Base-by-base conservation (phyloP, 202 grass and related monocot genomes). In the Carex arenaria region DNA sequence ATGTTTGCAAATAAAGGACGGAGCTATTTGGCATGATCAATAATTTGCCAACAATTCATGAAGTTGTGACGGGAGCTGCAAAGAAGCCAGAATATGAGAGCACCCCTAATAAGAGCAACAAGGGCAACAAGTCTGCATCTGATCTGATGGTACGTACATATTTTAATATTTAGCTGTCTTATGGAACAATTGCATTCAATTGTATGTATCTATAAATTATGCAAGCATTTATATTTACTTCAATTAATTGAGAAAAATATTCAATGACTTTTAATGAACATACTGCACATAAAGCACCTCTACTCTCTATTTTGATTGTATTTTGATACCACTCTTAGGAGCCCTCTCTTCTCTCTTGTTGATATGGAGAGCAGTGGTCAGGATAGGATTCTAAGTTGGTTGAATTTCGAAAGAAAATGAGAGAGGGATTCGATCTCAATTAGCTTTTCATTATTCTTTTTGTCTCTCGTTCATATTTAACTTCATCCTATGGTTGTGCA, bases 1-100 rank as follows among this genome's bases (percentile, higher is more conserved):
- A 2, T 88, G 74, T 38, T 55, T 84, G 30, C 4, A 17, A 18
- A 83, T 93, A 91, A 87, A 91, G 92, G 89, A 89, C 69, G 65
- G 67, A 89, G 51, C 87, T 94, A 43, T 91, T 89, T 79, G 90
- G 80, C 64, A 91, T 94, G 92, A 86, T 91, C 64, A 91, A 94
- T 47, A 72, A 73, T 75, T 85, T 94, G 32, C 89, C 92, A 53
- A 94, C 85, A 80, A 88, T 94, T 51, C 85, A 91, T 84, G 89
- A 94, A 85, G 70, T 91, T 72, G 92, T 94, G 61, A 94, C 83
- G 1, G 89, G 89, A 74, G 40, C 79, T 54, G 79, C 83, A 60
- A 91, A 94, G 83, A 89, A 89, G 75, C 92, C 90, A 72, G 49
- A 77, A 56, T 91, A 89, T 84, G 81, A 84, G 43, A 72, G 20